Conservation (phyloP, 768 basidiomycete genomes). For the Macrolepiota dolichaula region DNA sequence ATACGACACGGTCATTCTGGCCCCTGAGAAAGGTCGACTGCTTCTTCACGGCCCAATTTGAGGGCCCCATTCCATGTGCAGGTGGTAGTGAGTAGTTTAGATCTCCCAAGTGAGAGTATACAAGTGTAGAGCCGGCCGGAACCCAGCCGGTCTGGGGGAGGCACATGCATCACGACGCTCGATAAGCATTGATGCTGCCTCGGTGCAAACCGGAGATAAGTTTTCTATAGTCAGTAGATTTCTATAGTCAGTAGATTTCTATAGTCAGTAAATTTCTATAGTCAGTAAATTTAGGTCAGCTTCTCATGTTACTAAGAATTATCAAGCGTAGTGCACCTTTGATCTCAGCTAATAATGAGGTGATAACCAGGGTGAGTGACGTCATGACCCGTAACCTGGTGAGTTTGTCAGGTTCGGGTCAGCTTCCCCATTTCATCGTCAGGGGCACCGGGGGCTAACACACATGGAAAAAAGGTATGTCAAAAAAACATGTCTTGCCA, state of each 20-base stretch:
- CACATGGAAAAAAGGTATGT: constrained; percentile 9
- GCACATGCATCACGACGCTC: too few species aligned
- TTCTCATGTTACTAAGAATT: neutral
- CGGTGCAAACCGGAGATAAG: neutral
- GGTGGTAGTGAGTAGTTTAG: neutral
- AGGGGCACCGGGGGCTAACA: too few species aligned
- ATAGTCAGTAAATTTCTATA: too few species aligned
- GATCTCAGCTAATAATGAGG: too few species aligned
- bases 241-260: too few species aligned
- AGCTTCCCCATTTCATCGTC: too few species aligned
- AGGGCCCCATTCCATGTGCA: neutral
- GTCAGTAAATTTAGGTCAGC: neutral
- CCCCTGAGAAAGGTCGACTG: neutral
- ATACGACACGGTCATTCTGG: neutral
- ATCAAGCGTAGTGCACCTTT: neutral
- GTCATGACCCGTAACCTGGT: neutral
- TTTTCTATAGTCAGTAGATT: neutral
- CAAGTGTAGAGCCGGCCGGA: too few species aligned
- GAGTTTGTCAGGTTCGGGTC: too few species aligned
- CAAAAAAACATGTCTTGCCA: neutral
- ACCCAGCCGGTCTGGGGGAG: too few species aligned
- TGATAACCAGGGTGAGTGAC: neutral
- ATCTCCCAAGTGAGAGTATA: neutral
- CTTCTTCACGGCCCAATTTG: neutral
- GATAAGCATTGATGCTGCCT: neutral